Evolutionary conservation across 2,329 filamentous ascomycete genomes (phyloP), one percentile per base, ranked within the genome.

Genomic region (Chaetomium olivaceum): DNA sequence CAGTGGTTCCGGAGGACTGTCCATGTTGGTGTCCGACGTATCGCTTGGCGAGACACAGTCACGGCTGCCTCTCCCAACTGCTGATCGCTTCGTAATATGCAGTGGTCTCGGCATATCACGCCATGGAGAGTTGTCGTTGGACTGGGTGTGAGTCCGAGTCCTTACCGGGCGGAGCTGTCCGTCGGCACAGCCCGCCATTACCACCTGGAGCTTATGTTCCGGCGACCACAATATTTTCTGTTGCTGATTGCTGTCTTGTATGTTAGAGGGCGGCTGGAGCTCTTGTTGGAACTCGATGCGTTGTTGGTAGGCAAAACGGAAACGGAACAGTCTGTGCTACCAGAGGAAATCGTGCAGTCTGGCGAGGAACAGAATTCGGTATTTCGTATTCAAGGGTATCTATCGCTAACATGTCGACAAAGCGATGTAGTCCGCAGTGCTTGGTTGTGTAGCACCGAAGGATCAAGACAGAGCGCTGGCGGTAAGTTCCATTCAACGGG

Each of bases 11-110:
- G 71, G 63, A 3, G 64, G 66, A 67, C 73, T 77, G 33, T 66
- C 70, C 23, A 71, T 62, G 68, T 72, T 73, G 50, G 69, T 69
- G 33, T 76, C 66, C 1, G 73, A 77, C 16, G 61, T 62, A 21
- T 66, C 61, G 65, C 74, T 76, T 29, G 63, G 63, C 39, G 50
- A 36, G 55, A 65, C 71, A 52, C 50, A 62, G 36, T 52, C 58
- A 7, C 68, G 31, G 59, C 29, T 39, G 58, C 50, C 25, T 46
- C 39, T 62, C 71, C 69, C 71, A 68, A 69, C 75, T 14, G 61
- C 65, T 16, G 63, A 52, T 62, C 76, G 75, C 72, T 85, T 87
- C 71, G 80, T 73, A 71, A 87, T 83, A 50, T 81, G 80, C 39
- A 86, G 73, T 12, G 85, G 85, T 36, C 77, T 77, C 21, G 83